Evolutionary conservation across 83 land plant genomes (phyloP), one percentile per base, ranked within the genome.

Genomic region (Diphasiastrum complanatum): DNA sequence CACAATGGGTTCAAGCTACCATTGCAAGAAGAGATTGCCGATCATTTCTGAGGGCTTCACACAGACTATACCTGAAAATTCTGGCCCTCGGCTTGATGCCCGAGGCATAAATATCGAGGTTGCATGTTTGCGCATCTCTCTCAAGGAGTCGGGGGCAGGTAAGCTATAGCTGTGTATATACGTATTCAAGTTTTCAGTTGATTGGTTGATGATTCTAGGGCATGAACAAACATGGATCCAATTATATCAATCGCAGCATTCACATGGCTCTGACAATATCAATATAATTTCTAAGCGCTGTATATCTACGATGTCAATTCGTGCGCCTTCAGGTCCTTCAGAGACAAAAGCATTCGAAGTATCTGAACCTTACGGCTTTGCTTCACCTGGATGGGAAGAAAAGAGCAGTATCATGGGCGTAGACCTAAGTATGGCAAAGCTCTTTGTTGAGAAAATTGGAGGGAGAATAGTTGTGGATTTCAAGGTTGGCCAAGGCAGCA

Each of bases 91-190:
- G 61, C 34, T n/a, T 53, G 23, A 20, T 0, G 30, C 53, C 47
- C 47, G 53, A 18, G 19, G 2, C 33, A 27, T 24, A 43, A 29
- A 16, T 36, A 40, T 26, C 51, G 57, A 67, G 37, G 45, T 54
- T 35, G 51, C 59, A 26, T 43, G 47, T 33, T 51, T 67, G 1
- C 32, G 58, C 5, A 59, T 67, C 25, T 54, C 77, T 24, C 71
- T 76, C 45, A 76, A 76, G 27, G 79, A 76, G 41, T 59, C 33
- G 35, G 79, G 52, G 10, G 55, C 61, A 38, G 77, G 79, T 76
- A 72, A 69, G 71, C 3, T n/a, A n/a, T n/a, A n/a, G n/a, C n/a
- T n/a, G n/a, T n/a, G n/a, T n/a, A n/a, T n/a, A n/a, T n/a, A n/a
- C n/a, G n/a, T n/a, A n/a, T n/a, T n/a, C n/a, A n/a, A n/a, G n/a